Conservation (phyloP, 2,329 filamentous ascomycete genomes). For the Plenodomus biglobosus region DNA sequence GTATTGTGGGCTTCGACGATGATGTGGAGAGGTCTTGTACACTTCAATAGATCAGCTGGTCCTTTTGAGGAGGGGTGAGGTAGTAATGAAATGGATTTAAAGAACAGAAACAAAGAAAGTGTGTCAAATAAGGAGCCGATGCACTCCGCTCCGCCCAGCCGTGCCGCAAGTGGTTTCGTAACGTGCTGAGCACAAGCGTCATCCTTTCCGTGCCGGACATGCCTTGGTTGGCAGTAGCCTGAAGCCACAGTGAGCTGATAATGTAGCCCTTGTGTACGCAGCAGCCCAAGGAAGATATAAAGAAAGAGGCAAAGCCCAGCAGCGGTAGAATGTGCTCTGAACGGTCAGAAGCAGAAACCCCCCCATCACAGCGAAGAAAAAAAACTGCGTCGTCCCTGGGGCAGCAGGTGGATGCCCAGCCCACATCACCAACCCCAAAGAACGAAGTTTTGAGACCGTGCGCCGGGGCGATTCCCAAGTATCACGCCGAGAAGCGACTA, state of each 20-base stretch:
- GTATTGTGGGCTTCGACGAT: conserved; percentile 4
- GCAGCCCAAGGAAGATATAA: neutral
- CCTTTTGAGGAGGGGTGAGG: conserved; percentile 10
- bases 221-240: conserved; percentile 11
- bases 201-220: conserved; percentile 23
- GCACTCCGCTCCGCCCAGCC: conserved; percentile 22
- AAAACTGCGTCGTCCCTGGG: neutral
- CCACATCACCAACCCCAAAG: neutral
- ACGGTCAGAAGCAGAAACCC: neutral
- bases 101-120: conserved; percentile 12
- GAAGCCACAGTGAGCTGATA: conserved; percentile 9
- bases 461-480: too few relatives aligned
- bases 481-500: neutral
- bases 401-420: neutral
- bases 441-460: neutral
- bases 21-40: conserved; percentile 5
- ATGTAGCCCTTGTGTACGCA: conserved; percentile 1
- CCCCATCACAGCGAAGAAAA: neutral
- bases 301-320: neutral
- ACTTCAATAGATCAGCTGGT: conserved; percentile 17
- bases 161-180: conserved; percentile 32
- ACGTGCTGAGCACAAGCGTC: conserved; percentile 28
- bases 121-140: conserved; percentile 21
- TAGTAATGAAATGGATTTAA: conserved; percentile 25
- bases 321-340: neutral